Base-by-base conservation (phyloP, 768 basidiomycete genomes). In the Podaxis sp. region DNA sequence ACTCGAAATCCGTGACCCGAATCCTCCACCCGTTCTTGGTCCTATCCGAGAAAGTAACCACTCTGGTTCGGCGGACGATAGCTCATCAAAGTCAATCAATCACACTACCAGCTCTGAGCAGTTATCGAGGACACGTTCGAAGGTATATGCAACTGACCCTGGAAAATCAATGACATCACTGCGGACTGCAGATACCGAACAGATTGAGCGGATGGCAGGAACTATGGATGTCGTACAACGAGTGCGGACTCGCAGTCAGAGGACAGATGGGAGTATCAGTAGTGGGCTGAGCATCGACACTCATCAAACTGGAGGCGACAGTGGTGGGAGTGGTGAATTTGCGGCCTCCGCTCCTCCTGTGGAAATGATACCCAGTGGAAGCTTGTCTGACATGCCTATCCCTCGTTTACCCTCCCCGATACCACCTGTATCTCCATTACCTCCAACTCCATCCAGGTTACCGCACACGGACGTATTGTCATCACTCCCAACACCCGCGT, bases 1-100 rank as follows among this genome's bases (percentile, higher is more conserved):
- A 21, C 69, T 78, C 13, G 87, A 91, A 21, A 83, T 94, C 67
- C 82, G 90, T 21, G 93, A 95, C 72, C 93, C 93, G 0, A 86
- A 87, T 55, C 90, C 91, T 1, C 83, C 84, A 3, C 92, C 92
- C 0, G 77, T 78, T 11, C 77, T 93, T 4, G 74, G 77, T 48
- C 73, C 83, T 2, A 85, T 90, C 55, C 80, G 84, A 58, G 84
- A 89, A 70, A 78, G 77, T 50, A 63, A 72, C 14, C 72, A 76
- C 44, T 77, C 79, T 21, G 63, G 23, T 37, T 44, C 57, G 47
- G 62, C 63, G 13, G 59, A 53, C 13, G 63, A 65, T 35, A 59
- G 58, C 25, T 62, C 67, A 5, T 60, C 62, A n/a, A 50, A 65
- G 57, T 51, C 63, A 54, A 13, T 62, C 62, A 18, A 61, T 59